These are phyloP conservation scores for Panus rudis DNA, from an alignment of 768 basidiomycete genomes.

Conservation along the genomic window DNA sequence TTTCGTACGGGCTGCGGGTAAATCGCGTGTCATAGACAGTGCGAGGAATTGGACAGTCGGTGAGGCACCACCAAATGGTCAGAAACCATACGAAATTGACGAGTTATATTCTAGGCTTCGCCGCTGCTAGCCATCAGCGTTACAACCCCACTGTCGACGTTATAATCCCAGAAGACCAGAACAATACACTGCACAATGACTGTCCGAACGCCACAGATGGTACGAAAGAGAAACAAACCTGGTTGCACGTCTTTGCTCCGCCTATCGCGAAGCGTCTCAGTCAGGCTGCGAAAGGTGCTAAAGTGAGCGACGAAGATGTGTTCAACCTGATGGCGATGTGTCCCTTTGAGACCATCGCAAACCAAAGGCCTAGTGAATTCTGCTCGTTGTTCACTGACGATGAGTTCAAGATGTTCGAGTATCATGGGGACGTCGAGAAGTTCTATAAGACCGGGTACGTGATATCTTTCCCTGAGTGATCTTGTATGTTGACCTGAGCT, in stretches of 20 bases:
- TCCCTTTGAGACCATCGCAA: constrained; percentile 64
- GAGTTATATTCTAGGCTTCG: constrained; percentile 43
- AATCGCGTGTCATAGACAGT: constrained; percentile 54
- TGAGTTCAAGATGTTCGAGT: constrained; percentile 64
- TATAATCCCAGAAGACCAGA: constrained; percentile 50
- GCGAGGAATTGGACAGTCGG: constrained; percentile 68
- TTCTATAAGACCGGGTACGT: constrained; percentile 68
- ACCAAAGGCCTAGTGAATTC: constrained; percentile 51
- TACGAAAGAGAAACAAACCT: constrained; percentile 35
- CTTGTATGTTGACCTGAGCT: neutral
- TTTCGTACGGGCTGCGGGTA: constrained; percentile 45
- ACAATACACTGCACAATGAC: constrained; percentile 30
- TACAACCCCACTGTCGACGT: constrained; percentile 47
- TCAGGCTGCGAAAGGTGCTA: constrained; percentile 50
- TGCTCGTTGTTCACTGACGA: constrained; percentile 58
- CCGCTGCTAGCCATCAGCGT: constrained; percentile 38
- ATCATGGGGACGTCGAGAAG: constrained; percentile 66
- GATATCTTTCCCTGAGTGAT: neutral
- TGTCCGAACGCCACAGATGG: constrained; percentile 51
- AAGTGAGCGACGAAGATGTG: constrained; percentile 48
- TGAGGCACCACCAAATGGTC: constrained; percentile 21
- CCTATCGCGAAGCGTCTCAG: constrained; percentile 57
- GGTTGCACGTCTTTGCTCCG: constrained; percentile 50
- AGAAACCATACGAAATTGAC: neutral
- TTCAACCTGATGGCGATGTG: constrained; percentile 65